These are phyloP conservation scores for Canariomyces notabilis DNA, from an alignment of 2,329 filamentous ascomycete species.

Conservation along the genomic window DNA sequence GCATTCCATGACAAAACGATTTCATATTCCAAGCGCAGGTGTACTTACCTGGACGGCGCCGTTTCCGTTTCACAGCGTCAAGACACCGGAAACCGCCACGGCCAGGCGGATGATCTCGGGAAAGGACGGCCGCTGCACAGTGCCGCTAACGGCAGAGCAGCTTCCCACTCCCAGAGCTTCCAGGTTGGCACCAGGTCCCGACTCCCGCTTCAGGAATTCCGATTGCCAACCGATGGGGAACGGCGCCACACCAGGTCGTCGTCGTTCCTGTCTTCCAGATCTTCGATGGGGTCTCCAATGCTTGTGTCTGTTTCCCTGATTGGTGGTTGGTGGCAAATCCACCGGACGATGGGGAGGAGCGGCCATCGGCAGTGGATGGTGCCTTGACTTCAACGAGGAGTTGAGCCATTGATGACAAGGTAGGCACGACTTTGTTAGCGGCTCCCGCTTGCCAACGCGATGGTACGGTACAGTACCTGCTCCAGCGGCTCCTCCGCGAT, in stretches of 20 bases:
- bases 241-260: not conserved
- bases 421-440: not conserved
- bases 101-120: not conserved
- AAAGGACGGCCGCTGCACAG: not conserved
- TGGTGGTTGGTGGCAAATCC: not conserved
- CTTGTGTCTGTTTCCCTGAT: not conserved
- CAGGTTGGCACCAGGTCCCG: no score
- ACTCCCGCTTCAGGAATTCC: no score
- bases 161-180: constrained; percentile 3
- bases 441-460: not conserved
- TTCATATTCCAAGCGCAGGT: constrained; percentile 12
- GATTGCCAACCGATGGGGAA: no score
- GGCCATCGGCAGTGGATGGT: not conserved
- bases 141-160: constrained; percentile 1
- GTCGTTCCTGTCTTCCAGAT: constrained; percentile 2
- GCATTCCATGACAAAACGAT: constrained; percentile 30
- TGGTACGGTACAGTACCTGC: not conserved
- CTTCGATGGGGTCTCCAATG: constrained; percentile 1
- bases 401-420: not conserved
- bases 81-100: constrained; percentile 1
- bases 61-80: constrained; percentile 10
- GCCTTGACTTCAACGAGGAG: not conserved
- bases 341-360: not conserved
- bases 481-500: not conserved
- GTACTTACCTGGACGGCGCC: constrained; percentile 7